Percentiles rank a stretch among this genome's conserved stretches.
phyloP scores from a whole-genome alignment of 1,284 basidiomycete genomes.

The Ustilago shanxiensis region DNA sequence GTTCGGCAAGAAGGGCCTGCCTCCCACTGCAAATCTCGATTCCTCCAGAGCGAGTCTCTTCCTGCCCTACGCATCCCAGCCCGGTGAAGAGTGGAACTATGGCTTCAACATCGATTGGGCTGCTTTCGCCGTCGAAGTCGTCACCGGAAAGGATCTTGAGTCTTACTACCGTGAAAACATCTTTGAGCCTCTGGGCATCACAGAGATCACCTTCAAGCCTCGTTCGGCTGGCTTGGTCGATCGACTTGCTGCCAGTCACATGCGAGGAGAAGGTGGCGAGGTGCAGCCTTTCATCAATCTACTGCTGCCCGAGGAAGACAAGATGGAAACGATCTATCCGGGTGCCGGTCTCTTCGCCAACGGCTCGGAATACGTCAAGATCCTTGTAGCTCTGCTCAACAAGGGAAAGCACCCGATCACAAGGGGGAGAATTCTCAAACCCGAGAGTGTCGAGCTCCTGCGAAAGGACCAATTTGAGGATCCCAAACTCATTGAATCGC shows the following conservation, averaged over 20 bases:
- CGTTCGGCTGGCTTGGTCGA: slow-evolving; percentile 19
- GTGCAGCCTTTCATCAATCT: slow-evolving; percentile 22
- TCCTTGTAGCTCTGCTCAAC: slow-evolving; percentile 56
- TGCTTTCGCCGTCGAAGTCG: slow-evolving; percentile 47
- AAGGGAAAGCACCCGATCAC: slow-evolving; percentile 48
- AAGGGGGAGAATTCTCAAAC: slow-evolving; percentile 54
- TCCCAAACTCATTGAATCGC: slow-evolving; percentile 8
- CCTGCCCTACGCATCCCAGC: slow-evolving; percentile 48
- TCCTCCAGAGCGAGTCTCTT: slow-evolving; percentile 19
- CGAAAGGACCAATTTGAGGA: slow-evolving; percentile 41
- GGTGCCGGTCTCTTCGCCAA: slow-evolving; percentile 43
- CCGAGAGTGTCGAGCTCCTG: slow-evolving; percentile 51
- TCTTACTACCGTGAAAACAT: slow-evolving; percentile 57
- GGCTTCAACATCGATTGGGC: slow-evolving; percentile 55
- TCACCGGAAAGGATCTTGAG: slow-evolving; percentile 55
- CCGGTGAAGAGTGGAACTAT: slow-evolving; percentile 56
- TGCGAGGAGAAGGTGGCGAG: slow-evolving; percentile 17
- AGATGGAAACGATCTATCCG: slow-evolving; percentile 54
- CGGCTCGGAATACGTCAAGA: slow-evolving; percentile 37
- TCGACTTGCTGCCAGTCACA: slow-evolving; percentile 23
- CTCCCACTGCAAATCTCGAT: slow-evolving; percentile 25
- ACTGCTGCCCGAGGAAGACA: slow-evolving; percentile 22
- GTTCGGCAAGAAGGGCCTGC: slow-evolving; percentile 25
- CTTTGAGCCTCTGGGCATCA: slow-evolving; percentile 58
- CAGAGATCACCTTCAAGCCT: slow-evolving; percentile 50